Percentiles rank a stretch among this genome's conserved stretches.
Evolutionary conservation across 2,329 filamentous ascomycete genomes (phyloP).

Genomic region (Fusarium pininemorale): DNA sequence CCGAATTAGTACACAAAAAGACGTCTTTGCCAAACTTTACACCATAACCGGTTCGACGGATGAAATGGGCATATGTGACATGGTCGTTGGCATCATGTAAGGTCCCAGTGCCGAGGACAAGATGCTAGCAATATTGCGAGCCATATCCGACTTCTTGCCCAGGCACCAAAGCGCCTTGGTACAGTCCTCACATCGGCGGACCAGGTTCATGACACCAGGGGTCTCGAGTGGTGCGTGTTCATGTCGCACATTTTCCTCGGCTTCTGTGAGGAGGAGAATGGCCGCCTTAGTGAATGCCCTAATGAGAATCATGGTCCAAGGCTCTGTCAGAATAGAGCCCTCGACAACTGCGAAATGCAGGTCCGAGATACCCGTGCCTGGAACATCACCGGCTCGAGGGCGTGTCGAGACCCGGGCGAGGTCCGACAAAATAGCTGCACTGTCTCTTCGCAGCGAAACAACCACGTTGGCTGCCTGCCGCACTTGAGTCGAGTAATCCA

Average conservation of each 20-base stretch:
- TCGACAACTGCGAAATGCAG: constrained; percentile 64
- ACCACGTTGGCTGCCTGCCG: constrained; percentile 48
- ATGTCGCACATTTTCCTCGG: constrained; percentile 40
- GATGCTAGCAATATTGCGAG: constrained; percentile 42
- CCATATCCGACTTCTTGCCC: constrained; percentile 64
- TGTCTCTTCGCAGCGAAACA: constrained; percentile 52
- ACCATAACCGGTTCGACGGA: constrained; percentile 29
- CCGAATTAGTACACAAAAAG: constrained; percentile 4
- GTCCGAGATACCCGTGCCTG: constrained; percentile 43
- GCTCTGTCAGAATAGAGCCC: constrained; percentile 66
- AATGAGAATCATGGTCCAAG: constrained; percentile 66
- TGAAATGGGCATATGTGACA: constrained; percentile 25
- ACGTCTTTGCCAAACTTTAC: neutral
- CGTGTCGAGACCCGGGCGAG: constrained; percentile 58
- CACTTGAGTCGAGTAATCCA: constrained; percentile 37
- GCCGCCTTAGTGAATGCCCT: constrained; percentile 61
- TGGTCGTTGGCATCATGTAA: constrained; percentile 36
- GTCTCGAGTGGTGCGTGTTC: constrained; percentile 38
- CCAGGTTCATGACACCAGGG: constrained; percentile 38
- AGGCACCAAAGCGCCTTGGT: constrained; percentile 63
- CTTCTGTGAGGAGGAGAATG: constrained; percentile 49
- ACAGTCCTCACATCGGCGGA: constrained; percentile 57
- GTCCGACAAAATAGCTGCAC: constrained; percentile 57
- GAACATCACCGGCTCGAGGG: constrained; percentile 40
- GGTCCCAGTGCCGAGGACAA: constrained; percentile 39